A percentile compares a stretch with the other conserved stretches of the same genome.
Conservation (phyloP, 148 eudicot species). For the Cornus kousa region DNA sequence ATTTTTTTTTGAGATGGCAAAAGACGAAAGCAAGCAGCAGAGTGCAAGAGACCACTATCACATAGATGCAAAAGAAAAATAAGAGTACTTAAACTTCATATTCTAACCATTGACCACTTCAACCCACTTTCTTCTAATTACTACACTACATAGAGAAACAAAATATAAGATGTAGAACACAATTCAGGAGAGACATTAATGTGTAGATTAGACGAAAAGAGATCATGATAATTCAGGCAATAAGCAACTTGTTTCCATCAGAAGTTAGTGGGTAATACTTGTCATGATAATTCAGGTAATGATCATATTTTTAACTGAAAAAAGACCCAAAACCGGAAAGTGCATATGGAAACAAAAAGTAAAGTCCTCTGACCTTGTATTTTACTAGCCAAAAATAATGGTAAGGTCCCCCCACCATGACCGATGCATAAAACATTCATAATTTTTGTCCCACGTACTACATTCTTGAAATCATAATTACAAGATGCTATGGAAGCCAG, state of each 20-base stretch:
- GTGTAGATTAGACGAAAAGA: background rate
- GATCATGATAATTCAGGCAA: background rate
- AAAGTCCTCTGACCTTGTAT: slow-evolving; percentile 52
- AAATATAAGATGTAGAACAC: background rate
- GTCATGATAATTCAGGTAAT: background rate
- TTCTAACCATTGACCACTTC: background rate
- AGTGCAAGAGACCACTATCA: background rate
- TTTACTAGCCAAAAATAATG: slow-evolving; percentile 72
- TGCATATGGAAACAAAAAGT: background rate
- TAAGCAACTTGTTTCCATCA: background rate
- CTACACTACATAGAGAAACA: background rate
- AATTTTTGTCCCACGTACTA: slow-evolving; percentile 45
- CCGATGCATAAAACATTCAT: slow-evolving; percentile 84
- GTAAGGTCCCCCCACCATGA: slow-evolving; percentile 97
- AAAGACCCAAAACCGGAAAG: background rate
- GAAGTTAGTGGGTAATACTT: background rate
- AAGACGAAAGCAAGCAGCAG: background rate
- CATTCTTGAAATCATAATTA: slow-evolving; percentile 58
- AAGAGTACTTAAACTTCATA: background rate
- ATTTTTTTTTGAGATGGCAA: background rate
- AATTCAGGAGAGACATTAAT: background rate
- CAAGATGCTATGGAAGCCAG: slow-evolving; percentile 58
- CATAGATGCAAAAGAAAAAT: background rate
- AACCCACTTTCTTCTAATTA: background rate
- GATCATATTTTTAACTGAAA: background rate